phyloP scores from a whole-genome alignment of 2,329 filamentous ascomycete genomes.

The Boeremia lycopersici region DNA sequence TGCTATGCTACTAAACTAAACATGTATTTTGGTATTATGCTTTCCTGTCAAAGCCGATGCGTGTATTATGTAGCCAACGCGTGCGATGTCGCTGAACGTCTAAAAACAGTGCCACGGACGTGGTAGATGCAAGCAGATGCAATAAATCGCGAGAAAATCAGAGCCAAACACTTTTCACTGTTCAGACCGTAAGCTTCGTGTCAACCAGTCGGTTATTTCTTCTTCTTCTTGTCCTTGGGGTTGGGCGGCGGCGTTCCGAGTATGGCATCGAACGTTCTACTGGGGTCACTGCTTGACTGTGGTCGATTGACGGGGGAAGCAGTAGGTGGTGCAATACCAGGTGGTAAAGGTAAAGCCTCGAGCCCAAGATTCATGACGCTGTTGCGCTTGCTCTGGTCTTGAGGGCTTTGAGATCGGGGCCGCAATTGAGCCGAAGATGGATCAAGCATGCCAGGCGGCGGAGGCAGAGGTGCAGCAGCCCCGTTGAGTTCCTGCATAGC shows the following conservation, averaged over 20 bases:
- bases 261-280: slow-evolving; percentile 58
- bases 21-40: slow-evolving; percentile 8
- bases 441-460: slow-evolving; percentile 38
- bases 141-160: neutral
- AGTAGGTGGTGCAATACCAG: slow-evolving; percentile 48
- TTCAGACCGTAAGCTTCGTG: neutral
- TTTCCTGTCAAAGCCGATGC: slow-evolving; percentile 1
- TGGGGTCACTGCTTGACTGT: slow-evolving; percentile 45
- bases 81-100: slow-evolving; percentile 13
- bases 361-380: slow-evolving; percentile 55
- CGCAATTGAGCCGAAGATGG: slow-evolving; percentile 23
- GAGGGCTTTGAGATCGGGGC: slow-evolving; percentile 36
- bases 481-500: slow-evolving; percentile 44
- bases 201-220: slow-evolving; percentile 24
- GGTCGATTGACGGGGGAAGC: slow-evolving; percentile 33
- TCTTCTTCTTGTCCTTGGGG: slow-evolving; percentile 40
- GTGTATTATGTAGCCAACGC: neutral
- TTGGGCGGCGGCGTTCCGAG: slow-evolving; percentile 38
- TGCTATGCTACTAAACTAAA: neutral
- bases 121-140: slow-evolving; percentile 3
- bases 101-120: neutral
- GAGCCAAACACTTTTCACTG: slow-evolving; percentile 4
- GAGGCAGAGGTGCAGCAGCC: slow-evolving; percentile 37
- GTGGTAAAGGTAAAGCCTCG: slow-evolving; percentile 54
- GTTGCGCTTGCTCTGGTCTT: slow-evolving; percentile 43